A percentile compares a stretch with the other conserved stretches of the same genome.
phyloP scores from a whole-genome alignment of 164 flowering plant species.

The Chimonanthus praecox region DNA sequence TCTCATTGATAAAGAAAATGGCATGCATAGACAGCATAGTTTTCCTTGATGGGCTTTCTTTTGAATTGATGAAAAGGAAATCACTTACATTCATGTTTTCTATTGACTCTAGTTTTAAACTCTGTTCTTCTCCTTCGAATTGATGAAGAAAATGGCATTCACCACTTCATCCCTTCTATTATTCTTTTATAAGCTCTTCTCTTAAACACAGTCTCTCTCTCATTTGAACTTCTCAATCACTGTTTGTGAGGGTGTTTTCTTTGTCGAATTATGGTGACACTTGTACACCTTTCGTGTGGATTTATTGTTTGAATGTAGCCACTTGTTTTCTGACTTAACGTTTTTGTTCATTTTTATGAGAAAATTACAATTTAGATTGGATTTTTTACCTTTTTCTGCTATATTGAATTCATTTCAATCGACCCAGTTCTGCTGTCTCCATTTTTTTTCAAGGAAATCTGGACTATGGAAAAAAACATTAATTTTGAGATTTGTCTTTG shows the following conservation, averaged over 20 bases:
- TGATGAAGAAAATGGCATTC: too few species aligned
- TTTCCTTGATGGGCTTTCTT: not conserved
- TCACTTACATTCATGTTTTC: not conserved
- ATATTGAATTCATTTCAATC: not conserved
- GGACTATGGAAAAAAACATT: too few species aligned
- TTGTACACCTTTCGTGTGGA: not conserved
- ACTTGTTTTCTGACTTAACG: too few species aligned
- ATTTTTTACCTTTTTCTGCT: too few species aligned
- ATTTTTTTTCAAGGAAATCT: too few species aligned
- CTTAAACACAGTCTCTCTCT: not conserved
- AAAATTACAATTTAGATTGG: not conserved
- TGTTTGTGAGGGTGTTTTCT: not conserved
- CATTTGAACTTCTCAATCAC: not conserved
- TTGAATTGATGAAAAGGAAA: not conserved
- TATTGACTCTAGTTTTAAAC: not conserved
- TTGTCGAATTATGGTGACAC: too few species aligned
- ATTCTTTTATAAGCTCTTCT: too few species aligned
- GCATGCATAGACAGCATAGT: too few species aligned
- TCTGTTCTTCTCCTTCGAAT: not conserved
- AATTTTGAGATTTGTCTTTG: too few species aligned
- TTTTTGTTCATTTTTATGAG: not conserved
- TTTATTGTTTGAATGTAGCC: not conserved
- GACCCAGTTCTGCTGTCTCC: too few species aligned
- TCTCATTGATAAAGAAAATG: too few species aligned
- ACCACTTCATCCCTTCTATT: too few species aligned